Evolutionary conservation across 176 grass and related monocot genomes (phyloP).

Genomic region (Phoenix dactylifera): DNA sequence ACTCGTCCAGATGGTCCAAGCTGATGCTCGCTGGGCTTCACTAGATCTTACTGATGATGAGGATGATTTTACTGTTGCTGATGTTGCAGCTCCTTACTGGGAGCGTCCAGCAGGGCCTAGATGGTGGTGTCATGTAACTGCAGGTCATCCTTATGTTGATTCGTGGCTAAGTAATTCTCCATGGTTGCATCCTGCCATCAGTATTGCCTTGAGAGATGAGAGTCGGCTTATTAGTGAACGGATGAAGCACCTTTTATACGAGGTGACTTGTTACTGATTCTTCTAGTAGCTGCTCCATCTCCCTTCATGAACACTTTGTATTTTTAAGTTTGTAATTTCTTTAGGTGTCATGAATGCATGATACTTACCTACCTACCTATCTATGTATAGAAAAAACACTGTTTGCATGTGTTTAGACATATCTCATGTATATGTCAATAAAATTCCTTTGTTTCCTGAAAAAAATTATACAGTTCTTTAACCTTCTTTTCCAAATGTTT

Average conservation of each 20-base stretch:
- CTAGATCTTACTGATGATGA: slow-evolving; percentile 45
- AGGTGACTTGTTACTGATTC: slow-evolving; percentile 45
- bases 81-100: slow-evolving; percentile 88
- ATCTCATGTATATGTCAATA: too few relatives aligned
- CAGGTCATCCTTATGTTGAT: slow-evolving; percentile 48
- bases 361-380: too few relatives aligned
- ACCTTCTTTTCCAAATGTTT: too few relatives aligned
- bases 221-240: slow-evolving; percentile 80
- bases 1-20: slow-evolving; percentile 65
- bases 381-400: too few relatives aligned
- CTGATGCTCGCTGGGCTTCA: slow-evolving; percentile 65
- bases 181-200: slow-evolving; percentile 93
- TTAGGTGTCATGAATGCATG: too few relatives aligned
- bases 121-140: slow-evolving; percentile 90
- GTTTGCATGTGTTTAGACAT: too few relatives aligned
- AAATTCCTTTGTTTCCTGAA: too few relatives aligned
- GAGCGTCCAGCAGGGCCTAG: slow-evolving; percentile 72
- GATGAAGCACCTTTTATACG: slow-evolving; percentile 94
- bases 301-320: too few relatives aligned
- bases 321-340: too few relatives aligned
- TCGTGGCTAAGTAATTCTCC: slow-evolving; percentile 72
- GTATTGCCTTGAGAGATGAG: slow-evolving; percentile 80
- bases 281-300: background rate
- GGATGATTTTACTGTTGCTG: slow-evolving; percentile 87
- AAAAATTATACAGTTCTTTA: too few relatives aligned